Base-by-base conservation (phyloP, 164 flowering plant genomes). In the Tinospora cordifolia region DNA sequence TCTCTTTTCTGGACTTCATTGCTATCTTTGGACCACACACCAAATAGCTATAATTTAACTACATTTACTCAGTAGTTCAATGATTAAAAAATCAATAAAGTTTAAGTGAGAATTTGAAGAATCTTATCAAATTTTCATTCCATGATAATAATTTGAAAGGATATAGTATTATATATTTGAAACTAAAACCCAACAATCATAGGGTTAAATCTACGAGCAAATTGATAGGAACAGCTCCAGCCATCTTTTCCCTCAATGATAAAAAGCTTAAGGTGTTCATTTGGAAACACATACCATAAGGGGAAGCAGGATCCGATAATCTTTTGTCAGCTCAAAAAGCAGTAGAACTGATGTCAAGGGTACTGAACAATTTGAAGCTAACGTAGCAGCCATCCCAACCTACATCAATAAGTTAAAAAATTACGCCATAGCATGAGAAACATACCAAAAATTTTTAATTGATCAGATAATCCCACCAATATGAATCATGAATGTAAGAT, bases 311-410 rank as follows among this genome's bases (percentile, higher is more conserved):
- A 94, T 94, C 78, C 91, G 82, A 81, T 94, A 94, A 79, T 94
- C 99, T 79, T 85, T 90, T 41, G 99, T 94, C 78, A 94, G 87
- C 88, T 94, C 99, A 84, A 94, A 94, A 44, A 94, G 83, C 72
- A 94, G 96, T 58, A 94, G 80, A 71, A 94, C 97, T 59, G 99
- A 94, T 68, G 99, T 92, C 85, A 94, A 81, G 46, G 99, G 99
- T 21, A 94, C 99, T 59, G 96, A 89, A 81, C 99, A 94, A 67
- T 87, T 90, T 63, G 99, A 94, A 73, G 99, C 99, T 75, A 94
- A 77, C 51, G 99, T 94, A 77, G 99, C 98, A 78, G 99, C 99
- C 99, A 94, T 94, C 38, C 99, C 99, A 71, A 94, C 99, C 98
- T 94, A 87, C 75, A 84, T 40, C 30, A 47, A 66, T 46, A 75